phyloP scores from a whole-genome alignment of 108 stramenopile genomes.

The Nannochloropsis salina region DNA sequence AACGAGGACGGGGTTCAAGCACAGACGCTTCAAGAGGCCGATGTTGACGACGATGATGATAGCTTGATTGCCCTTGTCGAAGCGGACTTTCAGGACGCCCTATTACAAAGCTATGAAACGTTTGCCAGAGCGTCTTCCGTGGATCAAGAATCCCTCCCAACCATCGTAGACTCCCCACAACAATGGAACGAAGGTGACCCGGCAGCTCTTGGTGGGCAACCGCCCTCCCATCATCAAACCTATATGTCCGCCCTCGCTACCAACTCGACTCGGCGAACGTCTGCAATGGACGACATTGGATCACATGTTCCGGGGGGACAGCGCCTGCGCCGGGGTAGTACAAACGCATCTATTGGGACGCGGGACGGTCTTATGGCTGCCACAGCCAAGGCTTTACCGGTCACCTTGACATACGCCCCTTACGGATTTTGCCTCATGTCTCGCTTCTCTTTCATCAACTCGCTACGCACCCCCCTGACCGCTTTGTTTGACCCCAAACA shows the following conservation, averaged over 20 bases:
- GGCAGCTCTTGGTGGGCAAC: not conserved
- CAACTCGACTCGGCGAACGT: not conserved
- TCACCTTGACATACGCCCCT: not conserved
- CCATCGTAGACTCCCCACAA: not conserved
- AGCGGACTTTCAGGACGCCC: conserved; percentile 4
- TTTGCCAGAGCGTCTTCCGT: not conserved
- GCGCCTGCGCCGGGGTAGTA: not conserved
- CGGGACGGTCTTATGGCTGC: not conserved
- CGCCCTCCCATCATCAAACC: not conserved
- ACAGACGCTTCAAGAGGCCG: not conserved
- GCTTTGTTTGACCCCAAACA: not conserved
- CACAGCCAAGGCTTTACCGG: not conserved
- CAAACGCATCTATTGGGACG: not conserved
- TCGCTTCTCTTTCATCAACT: not conserved
- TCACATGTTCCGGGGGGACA: not conserved
- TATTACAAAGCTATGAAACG: conserved; percentile 11
- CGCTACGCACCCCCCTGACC: not conserved
- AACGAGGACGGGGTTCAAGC: not conserved
- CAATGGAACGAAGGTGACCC: not conserved
- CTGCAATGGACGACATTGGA: not conserved
- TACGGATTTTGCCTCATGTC: not conserved
- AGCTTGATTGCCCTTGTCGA: not conserved
- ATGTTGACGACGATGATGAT: conserved; percentile 20
- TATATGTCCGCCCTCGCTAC: not conserved
- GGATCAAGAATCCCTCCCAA: not conserved